These are phyloP conservation scores for Coemansia sp. DNA, from an alignment of 192 early-diverging fungal species.

Conservation along the genomic window DNA sequence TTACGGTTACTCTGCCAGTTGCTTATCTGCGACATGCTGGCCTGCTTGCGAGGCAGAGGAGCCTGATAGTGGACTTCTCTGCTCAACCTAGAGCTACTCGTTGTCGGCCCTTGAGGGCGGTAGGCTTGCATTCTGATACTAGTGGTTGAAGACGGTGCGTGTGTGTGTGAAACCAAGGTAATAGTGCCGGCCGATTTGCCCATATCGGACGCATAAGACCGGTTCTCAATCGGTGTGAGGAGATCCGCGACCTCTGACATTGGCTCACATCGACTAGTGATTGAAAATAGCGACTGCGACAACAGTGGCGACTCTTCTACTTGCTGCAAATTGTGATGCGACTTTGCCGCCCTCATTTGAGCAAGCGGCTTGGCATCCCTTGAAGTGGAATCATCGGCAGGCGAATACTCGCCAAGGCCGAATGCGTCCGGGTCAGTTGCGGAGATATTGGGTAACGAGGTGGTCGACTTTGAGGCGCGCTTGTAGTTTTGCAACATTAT, in stretches of 20 bases:
- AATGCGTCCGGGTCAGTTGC: background rate
- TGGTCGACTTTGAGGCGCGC: conserved; percentile 37
- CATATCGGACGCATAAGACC: conserved; percentile 18
- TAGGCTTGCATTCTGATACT: background rate
- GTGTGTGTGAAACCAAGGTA: conserved; percentile 14
- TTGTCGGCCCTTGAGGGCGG: background rate
- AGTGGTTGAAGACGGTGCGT: background rate
- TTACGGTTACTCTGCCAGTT: conserved; percentile 26
- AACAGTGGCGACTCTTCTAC: conserved; percentile 11
- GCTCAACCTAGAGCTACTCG: background rate
- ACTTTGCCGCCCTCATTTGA: conserved; percentile 23
- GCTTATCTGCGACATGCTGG: conserved; percentile 42
- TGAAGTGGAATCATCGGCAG: background rate
- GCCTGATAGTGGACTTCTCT: background rate
- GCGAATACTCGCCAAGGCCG: background rate
- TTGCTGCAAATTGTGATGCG: conserved; percentile 32
- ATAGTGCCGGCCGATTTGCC: conserved; percentile 13
- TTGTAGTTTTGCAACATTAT: conserved; percentile 5
- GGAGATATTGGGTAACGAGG: conserved; percentile 31
- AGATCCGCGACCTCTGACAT: conserved; percentile 33
- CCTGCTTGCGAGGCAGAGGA: conserved; percentile 22
- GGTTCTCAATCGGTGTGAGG: conserved; percentile 23
- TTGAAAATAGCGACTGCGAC: conserved; percentile 38
- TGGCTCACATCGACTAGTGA: conserved; percentile 31
- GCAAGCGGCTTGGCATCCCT: background rate